Evolutionary conservation across 805 yeast genomes (phyloP), one percentile per base, ranked within the genome.

Genomic region (Starmera amethionina): DNA sequence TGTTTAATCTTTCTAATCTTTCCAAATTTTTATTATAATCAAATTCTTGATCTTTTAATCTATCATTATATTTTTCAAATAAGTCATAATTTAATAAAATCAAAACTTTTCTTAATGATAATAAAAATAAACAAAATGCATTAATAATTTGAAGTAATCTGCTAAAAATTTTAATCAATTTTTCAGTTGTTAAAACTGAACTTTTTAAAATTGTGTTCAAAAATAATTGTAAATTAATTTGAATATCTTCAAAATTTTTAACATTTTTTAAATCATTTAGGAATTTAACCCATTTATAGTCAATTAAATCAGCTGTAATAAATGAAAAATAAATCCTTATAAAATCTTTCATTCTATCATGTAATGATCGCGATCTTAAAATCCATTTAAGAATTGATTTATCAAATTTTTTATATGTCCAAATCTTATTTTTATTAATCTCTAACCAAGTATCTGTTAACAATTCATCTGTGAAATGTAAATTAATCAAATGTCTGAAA

Each of bases 401-500:
- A 31, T 70, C 62, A 40, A 60, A 65, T n/a, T 66, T 65, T 14
- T 54, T 55, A 52, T 70, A 70, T 36, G 65, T 68, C 96, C 96
- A 87, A 13, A 76, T 75, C n/a, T 63, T 58, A 14, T 83, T 75
- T 43, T 69, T 70, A 40, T 70, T 72, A 35, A 82, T 76, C 46
- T 81, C 88, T 32, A 69, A 61, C 95, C 96, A 86, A 1, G 85
- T 74, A 14, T 68, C 68, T 42, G 76, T 82, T 42, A 83, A 64
- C 13, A 72, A 61, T 46, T 72, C 71, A 48, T 76, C 77, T 7
- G 83, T 67, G 51, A 75, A 77, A 45, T 78, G 78, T n/a, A 86
- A 54, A 29, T 77, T 69, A 33, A 80, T 58, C 32, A 83, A 64
- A 46, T 84, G 79, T 46, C 96, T 73, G 50, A 84, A 86, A 36